Conservation (phyloP, 2,329 filamentous ascomycete genomes). For the Diaporthe sp. region DNA sequence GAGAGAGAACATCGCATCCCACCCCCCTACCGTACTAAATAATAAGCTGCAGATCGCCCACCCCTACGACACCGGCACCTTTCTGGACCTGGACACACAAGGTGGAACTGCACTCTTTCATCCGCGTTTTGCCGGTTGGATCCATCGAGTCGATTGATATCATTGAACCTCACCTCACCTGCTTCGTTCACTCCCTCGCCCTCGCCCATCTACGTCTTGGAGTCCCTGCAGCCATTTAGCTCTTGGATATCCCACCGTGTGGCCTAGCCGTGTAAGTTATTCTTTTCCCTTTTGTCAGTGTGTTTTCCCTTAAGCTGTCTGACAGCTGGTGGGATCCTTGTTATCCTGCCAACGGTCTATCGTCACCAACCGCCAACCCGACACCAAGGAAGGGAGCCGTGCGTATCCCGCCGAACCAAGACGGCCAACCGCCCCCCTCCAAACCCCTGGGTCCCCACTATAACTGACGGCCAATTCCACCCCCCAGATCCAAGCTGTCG, state of each 20-base stretch:
- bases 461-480: slow-evolving; percentile 11
- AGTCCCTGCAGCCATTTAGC: slow-evolving; percentile 1
- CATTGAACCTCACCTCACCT: slow-evolving; percentile 16
- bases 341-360: neutral
- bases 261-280: slow-evolving; percentile 3
- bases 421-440: neutral
- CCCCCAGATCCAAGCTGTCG: slow-evolving; percentile 37
- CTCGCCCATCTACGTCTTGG: neutral
- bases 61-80: slow-evolving; percentile 3
- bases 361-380: slow-evolving; percentile 8
- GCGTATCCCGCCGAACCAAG: slow-evolving; percentile 24
- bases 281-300: neutral
- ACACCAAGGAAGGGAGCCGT: slow-evolving; percentile 24
- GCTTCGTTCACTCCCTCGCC: neutral
- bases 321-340: neutral
- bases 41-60: slow-evolving; percentile 37
- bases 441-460: slow-evolving; percentile 24
- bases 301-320: neutral
- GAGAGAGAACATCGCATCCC: neutral
- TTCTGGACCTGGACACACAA: slow-evolving; percentile 19
- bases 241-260: neutral
- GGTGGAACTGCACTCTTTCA: slow-evolving; percentile 29
- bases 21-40: slow-evolving; percentile 16
- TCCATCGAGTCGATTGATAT: slow-evolving; percentile 13
- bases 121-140: slow-evolving; percentile 28